Evolutionary conservation across 192 early-diverging fungal genomes (phyloP).

Genomic region (Umbelopsis sp.): DNA sequence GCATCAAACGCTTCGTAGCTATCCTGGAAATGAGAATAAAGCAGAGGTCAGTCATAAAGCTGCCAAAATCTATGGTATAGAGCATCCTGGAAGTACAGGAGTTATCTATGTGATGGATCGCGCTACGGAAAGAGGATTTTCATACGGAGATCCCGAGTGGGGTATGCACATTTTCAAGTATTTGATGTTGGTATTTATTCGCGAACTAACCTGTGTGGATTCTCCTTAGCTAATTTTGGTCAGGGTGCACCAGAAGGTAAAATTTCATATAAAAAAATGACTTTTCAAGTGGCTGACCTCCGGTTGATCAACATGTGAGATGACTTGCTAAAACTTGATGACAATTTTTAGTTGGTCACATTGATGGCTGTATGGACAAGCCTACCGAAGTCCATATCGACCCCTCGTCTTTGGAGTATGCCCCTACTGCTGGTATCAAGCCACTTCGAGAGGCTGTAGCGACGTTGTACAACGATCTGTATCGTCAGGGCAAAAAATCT

Average conservation of each 20-base stretch:
- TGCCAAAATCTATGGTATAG: conserved; percentile 34
- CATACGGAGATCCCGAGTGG: conserved; percentile 40
- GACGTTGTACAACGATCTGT: conserved; percentile 53
- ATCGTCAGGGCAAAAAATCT: conserved; percentile 42
- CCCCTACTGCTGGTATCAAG: conserved; percentile 49
- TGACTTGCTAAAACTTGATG: neutral
- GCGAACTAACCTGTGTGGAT: neutral
- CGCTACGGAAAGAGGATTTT: conserved; percentile 47
- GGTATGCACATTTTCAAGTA: conserved; percentile 21
- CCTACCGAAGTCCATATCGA: conserved; percentile 28
- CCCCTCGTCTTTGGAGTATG: conserved; percentile 40
- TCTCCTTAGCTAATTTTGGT: conserved; percentile 40
- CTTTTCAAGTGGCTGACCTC: neutral
- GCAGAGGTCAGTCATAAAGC: neutral
- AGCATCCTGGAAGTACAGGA: conserved; percentile 52
- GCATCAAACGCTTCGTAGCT: conserved; percentile 41
- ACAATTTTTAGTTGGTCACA: conserved; percentile 33
- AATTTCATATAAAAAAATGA: neutral
- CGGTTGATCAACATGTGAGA: neutral
- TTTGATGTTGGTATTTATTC: neutral
- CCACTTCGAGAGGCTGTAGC: conserved; percentile 49
- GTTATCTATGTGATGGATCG: conserved; percentile 63
- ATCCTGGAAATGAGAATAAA: conserved; percentile 41
- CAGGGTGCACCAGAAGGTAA: conserved; percentile 58
- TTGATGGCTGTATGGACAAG: conserved; percentile 44